These are phyloP conservation scores for Volvariella surrecta DNA, from an alignment of 1,284 basidiomycete genomes.

Conservation along the genomic window DNA sequence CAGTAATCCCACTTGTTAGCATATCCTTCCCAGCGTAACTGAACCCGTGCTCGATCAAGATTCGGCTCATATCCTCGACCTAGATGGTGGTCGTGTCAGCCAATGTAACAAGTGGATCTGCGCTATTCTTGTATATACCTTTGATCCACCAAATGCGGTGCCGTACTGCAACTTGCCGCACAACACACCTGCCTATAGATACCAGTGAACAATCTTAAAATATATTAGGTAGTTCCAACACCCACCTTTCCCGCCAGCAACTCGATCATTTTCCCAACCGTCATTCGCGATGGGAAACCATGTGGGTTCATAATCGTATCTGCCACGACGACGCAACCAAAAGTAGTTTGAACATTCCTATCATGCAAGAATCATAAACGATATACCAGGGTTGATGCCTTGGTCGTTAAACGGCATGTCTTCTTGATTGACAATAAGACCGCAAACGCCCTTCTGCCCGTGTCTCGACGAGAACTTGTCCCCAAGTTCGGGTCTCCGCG, in stretches of 20 bases:
- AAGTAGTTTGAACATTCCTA: constrained; percentile 6
- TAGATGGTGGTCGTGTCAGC: constrained; percentile 16
- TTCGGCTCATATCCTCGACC: constrained; percentile 98
- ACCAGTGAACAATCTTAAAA: constrained; percentile 5
- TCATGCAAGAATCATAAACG: neutral
- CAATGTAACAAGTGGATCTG: constrained; percentile 3
- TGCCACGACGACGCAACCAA: constrained; percentile 16
- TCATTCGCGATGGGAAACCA: constrained; percentile 99
- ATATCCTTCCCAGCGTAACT: constrained; percentile 98
- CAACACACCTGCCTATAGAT: constrained; percentile 76
- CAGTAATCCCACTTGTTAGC: constrained; percentile 96
- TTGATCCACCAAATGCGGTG: constrained; percentile 96
- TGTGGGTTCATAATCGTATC: constrained; percentile 99
- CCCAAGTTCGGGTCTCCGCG: constrained; percentile 91
- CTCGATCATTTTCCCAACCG: constrained; percentile 99
- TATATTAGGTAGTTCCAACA: constrained; percentile 8
- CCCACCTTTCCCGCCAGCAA: constrained; percentile 88
- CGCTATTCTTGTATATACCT: constrained; percentile 37
- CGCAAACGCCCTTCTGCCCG: constrained; percentile 99
- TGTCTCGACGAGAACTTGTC: constrained; percentile 99
- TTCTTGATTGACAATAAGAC: constrained; percentile 96
- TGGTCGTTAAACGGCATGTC: constrained; percentile 99
- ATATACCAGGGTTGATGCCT: constrained; percentile 83
- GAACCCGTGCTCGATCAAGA: constrained; percentile 93
- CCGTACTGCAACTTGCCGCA: constrained; percentile 86